Evolutionary conservation across 371 early-diverging fungal genomes (phyloP).

Genomic region (Circinella minor): DNA sequence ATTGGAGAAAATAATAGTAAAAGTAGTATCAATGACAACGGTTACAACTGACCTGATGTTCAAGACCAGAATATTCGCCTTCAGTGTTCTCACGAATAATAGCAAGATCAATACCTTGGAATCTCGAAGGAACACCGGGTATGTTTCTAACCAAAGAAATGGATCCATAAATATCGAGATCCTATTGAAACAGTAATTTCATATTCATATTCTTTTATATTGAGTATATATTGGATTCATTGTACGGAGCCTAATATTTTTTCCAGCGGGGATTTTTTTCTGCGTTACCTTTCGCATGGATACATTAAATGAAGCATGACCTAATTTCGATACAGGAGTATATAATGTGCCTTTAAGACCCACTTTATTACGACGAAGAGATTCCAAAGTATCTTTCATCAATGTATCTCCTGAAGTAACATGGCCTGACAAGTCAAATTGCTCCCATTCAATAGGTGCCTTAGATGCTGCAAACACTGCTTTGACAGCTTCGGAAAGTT

Average conservation of each 20-base stretch:
- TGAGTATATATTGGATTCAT: too few relatives aligned
- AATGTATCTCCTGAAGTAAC: constrained; percentile 72
- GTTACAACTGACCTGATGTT: constrained; percentile 70
- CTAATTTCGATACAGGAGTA: constrained; percentile 88
- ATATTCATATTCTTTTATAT: not conserved
- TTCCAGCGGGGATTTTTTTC: too few relatives aligned
- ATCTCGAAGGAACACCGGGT: constrained; percentile 80
- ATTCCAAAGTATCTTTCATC: constrained; percentile 87
- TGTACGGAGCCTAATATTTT: too few relatives aligned
- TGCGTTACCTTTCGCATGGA: constrained; percentile 72
- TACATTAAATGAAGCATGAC: constrained; percentile 94
- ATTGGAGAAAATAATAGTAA: not conserved
- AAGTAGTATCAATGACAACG: not conserved
- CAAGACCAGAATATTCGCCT: constrained; percentile 98
- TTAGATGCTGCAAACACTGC: constrained; percentile 90
- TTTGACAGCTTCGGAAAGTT: constrained; percentile 90
- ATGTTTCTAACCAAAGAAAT: constrained; percentile 88
- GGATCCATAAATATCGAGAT: constrained; percentile 96
- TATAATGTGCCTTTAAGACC: constrained; percentile 96
- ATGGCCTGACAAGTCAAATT: constrained; percentile 92
- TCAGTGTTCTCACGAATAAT: constrained; percentile 99
- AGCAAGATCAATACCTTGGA: constrained; percentile 92
- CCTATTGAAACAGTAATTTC: constrained; percentile 44
- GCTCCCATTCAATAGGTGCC: constrained; percentile 94
- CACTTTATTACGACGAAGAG: constrained; percentile 92